These are phyloP conservation scores for Pythium brachiatum DNA, from an alignment of 352 stramenopile genomes.

Conservation along the genomic window DNA sequence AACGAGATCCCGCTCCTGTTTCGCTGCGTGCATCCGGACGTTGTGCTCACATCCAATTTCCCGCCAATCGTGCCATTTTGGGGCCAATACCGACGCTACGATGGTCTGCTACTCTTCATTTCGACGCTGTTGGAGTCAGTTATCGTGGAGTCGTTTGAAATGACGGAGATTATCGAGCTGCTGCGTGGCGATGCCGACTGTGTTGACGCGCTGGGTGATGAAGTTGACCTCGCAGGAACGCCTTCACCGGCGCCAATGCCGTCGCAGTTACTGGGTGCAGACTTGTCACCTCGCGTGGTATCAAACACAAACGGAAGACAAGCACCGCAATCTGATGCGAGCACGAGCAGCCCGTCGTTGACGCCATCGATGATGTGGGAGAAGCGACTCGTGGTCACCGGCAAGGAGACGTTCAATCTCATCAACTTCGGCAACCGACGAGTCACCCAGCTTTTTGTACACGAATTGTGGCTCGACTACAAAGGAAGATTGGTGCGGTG, in stretches of 20 bases:
- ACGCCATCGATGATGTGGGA: slow-evolving; percentile 65
- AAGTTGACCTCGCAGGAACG: slow-evolving; percentile 15
- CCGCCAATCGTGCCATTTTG: slow-evolving; percentile 85
- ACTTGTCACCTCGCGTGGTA: slow-evolving; percentile 7
- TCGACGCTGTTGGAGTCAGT: slow-evolving; percentile 79
- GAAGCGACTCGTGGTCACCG: slow-evolving; percentile 73
- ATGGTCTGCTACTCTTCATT: slow-evolving; percentile 77
- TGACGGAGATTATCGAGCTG: slow-evolving; percentile 73
- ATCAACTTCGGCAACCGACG: slow-evolving; percentile 52
- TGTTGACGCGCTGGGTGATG: slow-evolving; percentile 46
- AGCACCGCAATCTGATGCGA: slow-evolving; percentile 1
- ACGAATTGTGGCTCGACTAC: slow-evolving; percentile 83
- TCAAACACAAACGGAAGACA: background rate
- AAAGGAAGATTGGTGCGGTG: slow-evolving; percentile 81
- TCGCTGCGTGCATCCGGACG: slow-evolving; percentile 72
- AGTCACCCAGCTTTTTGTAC: slow-evolving; percentile 82
- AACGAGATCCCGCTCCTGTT: slow-evolving; percentile 74
- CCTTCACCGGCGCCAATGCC: slow-evolving; percentile 14
- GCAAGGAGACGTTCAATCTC: slow-evolving; percentile 81
- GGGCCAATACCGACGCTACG: slow-evolving; percentile 81
- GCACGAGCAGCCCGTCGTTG: slow-evolving; percentile 20
- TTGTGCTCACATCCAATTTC: slow-evolving; percentile 81
- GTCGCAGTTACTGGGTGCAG: slow-evolving; percentile 18
- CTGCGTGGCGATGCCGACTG: slow-evolving; percentile 67
- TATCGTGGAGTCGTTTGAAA: slow-evolving; percentile 67